Conservation (phyloP, 148 eudicot genomes). For the Oxyria digyna region DNA sequence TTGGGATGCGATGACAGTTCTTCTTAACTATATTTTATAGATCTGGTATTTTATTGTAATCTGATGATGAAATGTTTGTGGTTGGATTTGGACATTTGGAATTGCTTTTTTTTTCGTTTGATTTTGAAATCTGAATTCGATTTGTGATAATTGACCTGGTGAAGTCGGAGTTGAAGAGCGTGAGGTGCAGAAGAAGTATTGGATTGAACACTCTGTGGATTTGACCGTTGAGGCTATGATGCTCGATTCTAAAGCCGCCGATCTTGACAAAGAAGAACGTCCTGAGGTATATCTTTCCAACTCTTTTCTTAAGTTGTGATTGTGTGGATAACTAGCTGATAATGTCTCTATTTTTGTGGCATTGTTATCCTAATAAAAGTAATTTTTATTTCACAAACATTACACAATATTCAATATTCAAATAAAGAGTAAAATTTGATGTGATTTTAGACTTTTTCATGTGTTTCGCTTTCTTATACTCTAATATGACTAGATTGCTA, state of each 20-base stretch:
- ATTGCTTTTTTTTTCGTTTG: not conserved
- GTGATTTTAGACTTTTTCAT: not conserved
- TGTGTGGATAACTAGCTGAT: not conserved
- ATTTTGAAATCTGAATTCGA: not conserved
- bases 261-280: conserved; percentile 95
- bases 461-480: not conserved
- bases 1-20: not conserved
- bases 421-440: not conserved
- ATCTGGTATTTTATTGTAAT: not conserved
- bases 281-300: conserved; percentile 53
- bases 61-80: not conserved
- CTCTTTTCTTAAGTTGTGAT: not conserved
- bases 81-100: not conserved
- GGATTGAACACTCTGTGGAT: conserved; percentile 84
- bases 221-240: conserved; percentile 92
- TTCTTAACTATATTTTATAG: not conserved
- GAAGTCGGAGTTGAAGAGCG: conserved; percentile 45
- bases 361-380: not conserved
- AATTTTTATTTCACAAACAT: not conserved
- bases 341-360: not conserved
- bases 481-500: not conserved
- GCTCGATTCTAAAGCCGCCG: conserved; percentile 93
- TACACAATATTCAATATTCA: not conserved
- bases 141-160: not conserved
- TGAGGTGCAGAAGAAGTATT: conserved; percentile 73